Conservation (phyloP, 495 filamentous ascomycete species). For the Podospora bellae-mahoneyi region DNA sequence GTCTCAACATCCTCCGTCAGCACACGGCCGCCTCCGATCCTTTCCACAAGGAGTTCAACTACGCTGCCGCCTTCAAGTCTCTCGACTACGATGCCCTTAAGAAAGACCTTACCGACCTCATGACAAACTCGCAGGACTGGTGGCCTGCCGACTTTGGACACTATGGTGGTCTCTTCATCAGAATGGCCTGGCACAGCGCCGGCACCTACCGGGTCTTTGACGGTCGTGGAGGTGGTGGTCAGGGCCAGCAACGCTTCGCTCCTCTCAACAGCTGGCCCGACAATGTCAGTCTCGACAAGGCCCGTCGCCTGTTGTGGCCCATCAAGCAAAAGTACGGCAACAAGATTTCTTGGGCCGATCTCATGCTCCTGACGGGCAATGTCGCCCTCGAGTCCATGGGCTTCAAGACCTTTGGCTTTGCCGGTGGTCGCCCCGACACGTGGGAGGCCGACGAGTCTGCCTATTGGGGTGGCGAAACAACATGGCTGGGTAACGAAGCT, state of each 20-base stretch:
- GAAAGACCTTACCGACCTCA: conserved; percentile 61
- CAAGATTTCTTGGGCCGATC: conserved; percentile 75
- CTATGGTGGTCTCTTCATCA: conserved; percentile 72
- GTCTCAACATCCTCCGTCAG: conserved; percentile 68
- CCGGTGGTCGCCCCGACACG: conserved; percentile 63
- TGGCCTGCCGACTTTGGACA: conserved; percentile 77
- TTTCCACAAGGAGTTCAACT: conserved; percentile 59
- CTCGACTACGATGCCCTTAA: conserved; percentile 68
- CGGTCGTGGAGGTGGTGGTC: conserved; percentile 67
- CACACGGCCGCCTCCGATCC: conserved; percentile 61
- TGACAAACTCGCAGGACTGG: conserved; percentile 73
- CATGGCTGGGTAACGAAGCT: conserved; percentile 66
- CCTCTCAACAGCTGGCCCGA: conserved; percentile 79
- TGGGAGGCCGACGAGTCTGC: conserved; percentile 70
- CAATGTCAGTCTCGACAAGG: conserved; percentile 73
- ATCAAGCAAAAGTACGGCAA: conserved; percentile 78
- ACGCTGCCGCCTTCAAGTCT: conserved; percentile 64
- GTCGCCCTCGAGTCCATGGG: conserved; percentile 74
- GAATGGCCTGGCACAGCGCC: conserved; percentile 74
- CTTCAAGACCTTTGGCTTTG: conserved; percentile 68
- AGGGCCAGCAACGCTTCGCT: conserved; percentile 70
- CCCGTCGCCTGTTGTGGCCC: conserved; percentile 71
- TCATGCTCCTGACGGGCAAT: conserved; percentile 66
- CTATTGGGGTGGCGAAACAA: conserved; percentile 71
- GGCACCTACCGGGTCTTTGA: conserved; percentile 71